Evolutionary conservation across 345 rosid genomes (phyloP), one percentile per base, ranked within the genome.

Genomic region (Rubroshorea leprosula): DNA sequence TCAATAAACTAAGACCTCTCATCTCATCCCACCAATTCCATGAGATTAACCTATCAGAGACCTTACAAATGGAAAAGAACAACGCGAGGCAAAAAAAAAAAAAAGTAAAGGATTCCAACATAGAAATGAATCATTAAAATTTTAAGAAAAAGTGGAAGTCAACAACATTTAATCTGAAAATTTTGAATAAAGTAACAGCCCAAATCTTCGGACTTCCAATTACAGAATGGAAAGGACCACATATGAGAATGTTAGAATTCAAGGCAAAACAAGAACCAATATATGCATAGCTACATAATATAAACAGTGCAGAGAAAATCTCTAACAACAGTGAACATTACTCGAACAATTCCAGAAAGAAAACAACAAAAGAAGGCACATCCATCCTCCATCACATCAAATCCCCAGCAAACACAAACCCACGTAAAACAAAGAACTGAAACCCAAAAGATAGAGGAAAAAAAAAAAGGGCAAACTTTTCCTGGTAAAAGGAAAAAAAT

Each of bases 341-440:
- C 55, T 56, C 63, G 57, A 56, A 57, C 53, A 67, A 53, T 59
- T 60, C 46, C 51, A 69, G 31, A 70, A 58, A 72, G 54, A 65
- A 21, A 60, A 53, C 48, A 35, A 20, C 9, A 6, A 2, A 35
- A 50, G 0, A 0, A 49, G 17, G 38, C 13, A 39, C 22, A 60
- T 49, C 31, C 47, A 49, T 50, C 64, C 5, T 43, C 47, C 64
- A 29, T 50, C 46, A 46, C 57, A 52, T 59, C 50, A 51, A 35
- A 45, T 17, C 18, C 64, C 55, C 23, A 60, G 24, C 61, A 63
- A 64, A 55, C 64, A 68, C 69, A 55, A 60, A 41, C 9, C 46
- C 39, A n/a, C 51, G 47, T 46, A n/a, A 39, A 51, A 31, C 59
- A 29, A 22, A 41, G 9, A 2, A 8, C 41, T 3, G 41, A 35